phyloP scores from a whole-genome alignment of 2,329 filamentous ascomycete species.

The Atkinsonella texensis region DNA sequence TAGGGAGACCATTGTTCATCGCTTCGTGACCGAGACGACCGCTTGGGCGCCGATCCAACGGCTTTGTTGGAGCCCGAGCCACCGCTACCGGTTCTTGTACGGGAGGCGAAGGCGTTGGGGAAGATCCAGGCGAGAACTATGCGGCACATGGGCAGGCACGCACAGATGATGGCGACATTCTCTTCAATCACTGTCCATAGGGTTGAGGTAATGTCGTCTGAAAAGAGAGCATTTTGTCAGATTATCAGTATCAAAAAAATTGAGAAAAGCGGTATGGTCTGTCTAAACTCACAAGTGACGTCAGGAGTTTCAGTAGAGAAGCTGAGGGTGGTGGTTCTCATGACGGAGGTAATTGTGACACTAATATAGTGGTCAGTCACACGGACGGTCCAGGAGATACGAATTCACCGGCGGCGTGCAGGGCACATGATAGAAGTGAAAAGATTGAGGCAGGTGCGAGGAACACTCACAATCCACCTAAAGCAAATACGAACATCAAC shows the following conservation, averaged over 20 bases:
- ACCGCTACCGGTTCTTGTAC: conserved; percentile 5
- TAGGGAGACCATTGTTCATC: conserved; percentile 22
- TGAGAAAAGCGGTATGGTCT: no score
- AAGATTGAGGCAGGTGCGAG: no score
- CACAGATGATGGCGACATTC: conserved; percentile 27
- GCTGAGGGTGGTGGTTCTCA: conserved; percentile 27
- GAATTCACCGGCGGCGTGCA: neutral
- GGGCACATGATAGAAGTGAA: neutral
- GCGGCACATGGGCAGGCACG: conserved; percentile 28
- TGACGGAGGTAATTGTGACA: conserved; percentile 29
- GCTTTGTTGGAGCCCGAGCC: conserved; percentile 9
- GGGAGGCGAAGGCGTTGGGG: conserved; percentile 19
- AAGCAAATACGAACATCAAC: conserved; percentile 28
- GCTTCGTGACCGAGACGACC: conserved; percentile 5
- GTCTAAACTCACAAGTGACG: conserved; percentile 18
- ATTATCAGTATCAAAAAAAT: no score
- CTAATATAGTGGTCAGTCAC: conserved; percentile 7
- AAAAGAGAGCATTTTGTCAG: neutral
- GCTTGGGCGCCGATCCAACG: conserved; percentile 11
- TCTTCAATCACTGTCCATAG: conserved; percentile 28
- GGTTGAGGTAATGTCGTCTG: conserved; percentile 23
- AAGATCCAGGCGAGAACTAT: conserved; percentile 25
- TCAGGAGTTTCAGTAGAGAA: conserved; percentile 27
- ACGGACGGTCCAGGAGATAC: neutral
- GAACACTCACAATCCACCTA: conserved; percentile 29